Evolutionary conservation across 2,329 filamentous ascomycete genomes (phyloP), one percentile per base, ranked within the genome.

Genomic region (Kalmusia sp.): DNA sequence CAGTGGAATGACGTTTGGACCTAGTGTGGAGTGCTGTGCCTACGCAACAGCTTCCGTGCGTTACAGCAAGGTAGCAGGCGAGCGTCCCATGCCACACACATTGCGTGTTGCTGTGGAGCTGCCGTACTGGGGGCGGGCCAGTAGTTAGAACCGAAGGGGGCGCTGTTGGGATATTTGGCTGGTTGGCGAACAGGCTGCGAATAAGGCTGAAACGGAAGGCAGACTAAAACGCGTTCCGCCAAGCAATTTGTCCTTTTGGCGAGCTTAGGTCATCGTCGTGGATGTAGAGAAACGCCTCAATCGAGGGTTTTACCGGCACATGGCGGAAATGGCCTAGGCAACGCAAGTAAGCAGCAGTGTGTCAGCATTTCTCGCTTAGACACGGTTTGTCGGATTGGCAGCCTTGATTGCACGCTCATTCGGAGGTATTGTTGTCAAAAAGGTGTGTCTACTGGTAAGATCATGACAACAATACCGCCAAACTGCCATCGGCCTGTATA

Each of bases 151-250:
- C 33, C 28, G 31, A 24, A 31, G 34, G 31, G 1, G 39, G 41
- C 40, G 41, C 41, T 24, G 41, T 19, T 19, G 28, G 40, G 31
- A 27, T 17, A 25, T 41, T n/a, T 38, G 35, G 43, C 45, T 33
- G 30, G 43, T 46, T 46, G 43, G 43, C 51, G 49, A 53, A 24
- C 33, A 47, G 44, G 44, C 44, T 47, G 33, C 28, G 44, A 30
- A 15, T 22, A 22, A 50, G 57, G 57, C 57, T 55, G 49, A 57
- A 59, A 57, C 57, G 48, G 37, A 28, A 57, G 53, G 50, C 53
- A 51, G 31, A 45, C 28, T 30, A 19, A n/a, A 19, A 46, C 30
- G 43, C 48, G 43, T 41, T 46, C 39, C 37, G 51, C 51, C 49
- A 55, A 57, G 41, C 22, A n/a, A 19, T 17, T 19, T 9, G 7